phyloP scores from a whole-genome alignment of 805 yeast species.

The Saccharomycopsis sp. region DNA sequence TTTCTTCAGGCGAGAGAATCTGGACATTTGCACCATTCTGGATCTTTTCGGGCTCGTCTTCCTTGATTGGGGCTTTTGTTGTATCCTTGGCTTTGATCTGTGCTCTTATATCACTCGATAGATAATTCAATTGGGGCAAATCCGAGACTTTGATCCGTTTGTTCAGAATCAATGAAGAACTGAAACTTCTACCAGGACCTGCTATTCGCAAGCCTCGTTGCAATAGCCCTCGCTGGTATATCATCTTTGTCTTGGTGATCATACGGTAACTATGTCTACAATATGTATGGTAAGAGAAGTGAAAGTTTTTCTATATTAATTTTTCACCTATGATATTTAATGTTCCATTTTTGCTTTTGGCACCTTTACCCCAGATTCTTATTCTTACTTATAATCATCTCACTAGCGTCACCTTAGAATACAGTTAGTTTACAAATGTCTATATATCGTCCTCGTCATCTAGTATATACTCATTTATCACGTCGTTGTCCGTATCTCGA shows the following conservation, averaged over 20 bases:
- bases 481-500: conserved; percentile 21
- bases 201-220: neutral
- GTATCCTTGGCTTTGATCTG: neutral
- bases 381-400: too few relatives aligned
- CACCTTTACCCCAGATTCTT: too few relatives aligned
- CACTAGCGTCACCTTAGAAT: too few relatives aligned
- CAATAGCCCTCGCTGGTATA: neutral
- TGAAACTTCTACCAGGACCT: neutral
- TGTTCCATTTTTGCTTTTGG: too few relatives aligned
- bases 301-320: too few relatives aligned
- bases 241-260: neutral
- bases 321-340: too few relatives aligned
- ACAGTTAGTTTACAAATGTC: too few relatives aligned
- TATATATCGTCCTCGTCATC: conserved; percentile 25
- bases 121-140: neutral
- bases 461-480: conserved; percentile 33
- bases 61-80: neutral
- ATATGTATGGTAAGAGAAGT: too few relatives aligned
- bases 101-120: neutral
- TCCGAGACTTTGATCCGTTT: neutral
- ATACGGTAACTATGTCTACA: too few relatives aligned
- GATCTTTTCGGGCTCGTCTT: neutral
- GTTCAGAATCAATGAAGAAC: neutral
- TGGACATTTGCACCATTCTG: neutral
- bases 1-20: neutral